These are phyloP conservation scores for Exophiala sideris DNA, from an alignment of 2,329 filamentous ascomycete genomes.

Conservation along the genomic window DNA sequence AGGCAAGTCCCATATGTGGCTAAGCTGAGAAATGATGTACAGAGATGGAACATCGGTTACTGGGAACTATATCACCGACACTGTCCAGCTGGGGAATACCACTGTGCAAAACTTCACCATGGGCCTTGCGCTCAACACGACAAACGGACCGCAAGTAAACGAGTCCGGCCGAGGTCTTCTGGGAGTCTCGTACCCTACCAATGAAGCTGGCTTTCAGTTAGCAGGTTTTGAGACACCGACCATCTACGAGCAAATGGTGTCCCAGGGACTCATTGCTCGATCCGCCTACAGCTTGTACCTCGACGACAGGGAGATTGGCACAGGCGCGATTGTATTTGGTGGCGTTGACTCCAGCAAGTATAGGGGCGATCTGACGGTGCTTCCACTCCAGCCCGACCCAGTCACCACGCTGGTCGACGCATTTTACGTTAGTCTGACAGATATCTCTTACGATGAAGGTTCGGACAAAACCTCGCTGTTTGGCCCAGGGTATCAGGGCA, in stretches of 20 bases:
- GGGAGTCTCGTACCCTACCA: conserved; percentile 48
- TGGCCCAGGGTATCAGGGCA: no score
- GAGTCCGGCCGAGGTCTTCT: conserved; percentile 60
- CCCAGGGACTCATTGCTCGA: conserved; percentile 53
- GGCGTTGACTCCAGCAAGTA: conserved; percentile 76
- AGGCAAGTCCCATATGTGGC: conserved; percentile 50
- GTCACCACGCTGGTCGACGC: not conserved
- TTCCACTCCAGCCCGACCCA: conserved; percentile 49
- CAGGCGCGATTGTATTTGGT: conserved; percentile 71
- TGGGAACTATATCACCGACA: conserved; percentile 39
- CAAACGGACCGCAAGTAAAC: conserved; percentile 48
- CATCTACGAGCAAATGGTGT: conserved; percentile 61
- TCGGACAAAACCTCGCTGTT: not conserved
- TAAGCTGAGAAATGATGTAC: conserved; percentile 45
- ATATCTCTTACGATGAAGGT: not conserved
- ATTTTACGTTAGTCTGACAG: not conserved
- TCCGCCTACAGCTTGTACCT: conserved; percentile 36
- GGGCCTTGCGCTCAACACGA: conserved; percentile 54
- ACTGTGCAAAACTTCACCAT: conserved; percentile 64
- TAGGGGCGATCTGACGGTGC: conserved; percentile 57
- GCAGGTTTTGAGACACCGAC: conserved; percentile 49
- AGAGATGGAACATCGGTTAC: conserved; percentile 61
- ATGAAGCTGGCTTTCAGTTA: conserved; percentile 36
- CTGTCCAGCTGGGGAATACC: conserved; percentile 32
- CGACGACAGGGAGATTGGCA: conserved; percentile 55